Base-by-base conservation (phyloP, 1,284 basidiomycete species). In the Apiotrichum sp. region DNA sequence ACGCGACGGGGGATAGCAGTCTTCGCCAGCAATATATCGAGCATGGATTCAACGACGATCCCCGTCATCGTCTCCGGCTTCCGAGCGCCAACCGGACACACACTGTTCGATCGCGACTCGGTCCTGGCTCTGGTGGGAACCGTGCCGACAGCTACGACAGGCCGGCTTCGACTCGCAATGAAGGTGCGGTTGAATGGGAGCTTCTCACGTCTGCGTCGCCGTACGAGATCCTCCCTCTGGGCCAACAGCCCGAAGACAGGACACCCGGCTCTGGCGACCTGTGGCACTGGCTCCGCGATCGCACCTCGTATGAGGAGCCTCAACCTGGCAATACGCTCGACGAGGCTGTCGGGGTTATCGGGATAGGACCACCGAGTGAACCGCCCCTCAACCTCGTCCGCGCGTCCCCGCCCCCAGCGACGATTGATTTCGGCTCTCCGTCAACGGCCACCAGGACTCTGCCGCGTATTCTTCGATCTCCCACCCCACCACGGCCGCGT, bases 381-480 rank as follows among this genome's bases (percentile, higher is more conserved):
- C 54, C 54, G 11, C 54, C 48, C 3, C 16, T 36, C 3, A 35
- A 16, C 4, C 44, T 55, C n/a, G 44, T 42, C 35, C 54, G 33
- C 13, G 53, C 53, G 2, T 42, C 40, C 32, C 54, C 54, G 14
- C 33, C 32, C 4, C 47, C 16, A 3, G 42, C 3, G 9, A 4
- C 50, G 1, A n/a, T 22, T 22, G 22, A 22, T 22, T 22, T 22
- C 22, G 22, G 22, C 22, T 22, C 22, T 22, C 22, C 22, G 22
- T 22, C 22, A 22, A 22, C 22, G 22, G 22, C 22, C 22, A 22
- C 22, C 22, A 22, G 22, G 22, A 22, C 22, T 22, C 22, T 22
- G 22, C 22, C 22, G 22, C 22, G 22, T 22, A 22, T 22, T 22
- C 22, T 22, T 22, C 22, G 22, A 22, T 22, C 22, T 22, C 22